Percentiles rank a stretch among this genome's conserved stretches.
Evolutionary conservation across 169 alveolate genomes (phyloP).

Genomic region (Theileria equi): DNA sequence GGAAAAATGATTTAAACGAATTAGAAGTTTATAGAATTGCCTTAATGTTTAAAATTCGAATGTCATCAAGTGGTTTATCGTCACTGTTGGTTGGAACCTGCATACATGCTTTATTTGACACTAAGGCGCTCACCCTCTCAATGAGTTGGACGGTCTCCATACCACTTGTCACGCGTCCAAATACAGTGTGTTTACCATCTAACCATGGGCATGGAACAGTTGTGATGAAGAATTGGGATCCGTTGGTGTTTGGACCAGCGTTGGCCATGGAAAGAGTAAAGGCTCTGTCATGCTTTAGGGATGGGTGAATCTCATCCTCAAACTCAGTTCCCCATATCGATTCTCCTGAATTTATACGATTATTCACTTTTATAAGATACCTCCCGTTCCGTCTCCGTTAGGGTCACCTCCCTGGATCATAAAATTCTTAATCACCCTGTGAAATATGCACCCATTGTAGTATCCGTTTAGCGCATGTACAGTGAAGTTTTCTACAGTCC

Average conservation of each 20-base stretch:
- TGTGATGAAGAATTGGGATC: slow-evolving; percentile 96
- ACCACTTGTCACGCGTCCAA: slow-evolving; percentile 95
- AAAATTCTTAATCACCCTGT: slow-evolving; percentile 91
- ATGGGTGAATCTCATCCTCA: slow-evolving; percentile 93
- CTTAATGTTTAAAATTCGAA: slow-evolving; percentile 68
- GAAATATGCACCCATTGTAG: slow-evolving; percentile 79
- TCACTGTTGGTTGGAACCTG: slow-evolving; percentile 71
- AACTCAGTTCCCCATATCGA: slow-evolving; percentile 92
- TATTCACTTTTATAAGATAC: slow-evolving; percentile 56
- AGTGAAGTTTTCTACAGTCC: slow-evolving; percentile 95
- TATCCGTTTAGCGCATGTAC: slow-evolving; percentile 92
- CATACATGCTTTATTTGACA: neutral
- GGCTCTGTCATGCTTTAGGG: slow-evolving; percentile 91
- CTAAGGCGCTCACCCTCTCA: slow-evolving; percentile 80
- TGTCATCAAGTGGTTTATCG: slow-evolving; percentile 73
- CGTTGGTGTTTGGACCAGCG: slow-evolving; percentile 97
- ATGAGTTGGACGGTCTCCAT: slow-evolving; percentile 89
- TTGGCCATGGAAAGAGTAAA: slow-evolving; percentile 98
- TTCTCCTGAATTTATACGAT: slow-evolving; percentile 80
- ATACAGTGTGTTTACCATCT: slow-evolving; percentile 97
- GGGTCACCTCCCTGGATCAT: slow-evolving; percentile 99
- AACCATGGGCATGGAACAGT: slow-evolving; percentile 96
- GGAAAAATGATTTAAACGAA: neutral
- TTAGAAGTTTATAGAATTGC: slow-evolving; percentile 9
- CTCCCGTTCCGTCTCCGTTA: slow-evolving; percentile 99